Evolutionary conservation across 2,329 filamentous ascomycete genomes (phyloP).

Genomic region (Hirsutella thompsonii): DNA sequence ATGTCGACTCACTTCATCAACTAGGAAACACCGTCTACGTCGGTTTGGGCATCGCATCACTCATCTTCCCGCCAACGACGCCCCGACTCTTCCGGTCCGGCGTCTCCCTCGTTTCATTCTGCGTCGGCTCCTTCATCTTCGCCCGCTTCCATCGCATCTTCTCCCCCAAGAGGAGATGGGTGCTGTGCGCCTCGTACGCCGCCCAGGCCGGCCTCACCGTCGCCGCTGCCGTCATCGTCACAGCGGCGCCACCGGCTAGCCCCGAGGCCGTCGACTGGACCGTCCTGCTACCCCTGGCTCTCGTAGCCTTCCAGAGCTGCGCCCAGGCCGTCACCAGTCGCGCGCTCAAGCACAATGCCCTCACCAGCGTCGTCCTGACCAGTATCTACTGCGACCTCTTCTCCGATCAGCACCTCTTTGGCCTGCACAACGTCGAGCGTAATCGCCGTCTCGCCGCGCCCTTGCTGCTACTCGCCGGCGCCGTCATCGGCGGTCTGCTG

Average conservation of each 20-base stretch:
- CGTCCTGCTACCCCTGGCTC: constrained; percentile 51
- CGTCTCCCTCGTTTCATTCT: constrained; percentile 59
- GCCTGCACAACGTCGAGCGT: constrained; percentile 30
- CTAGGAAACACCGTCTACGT: constrained; percentile 67
- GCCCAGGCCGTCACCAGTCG: constrained; percentile 67
- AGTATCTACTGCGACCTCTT: constrained; percentile 75
- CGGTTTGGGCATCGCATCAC: constrained; percentile 56
- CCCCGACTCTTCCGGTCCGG: constrained; percentile 42
- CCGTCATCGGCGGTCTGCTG: constrained; percentile 36
- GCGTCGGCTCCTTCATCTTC: constrained; percentile 59
- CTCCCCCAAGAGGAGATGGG: constrained; percentile 49
- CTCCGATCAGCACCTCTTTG: constrained; percentile 43
- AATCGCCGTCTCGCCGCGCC: constrained; percentile 38
- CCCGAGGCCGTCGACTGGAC: constrained; percentile 39
- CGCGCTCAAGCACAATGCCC: constrained; percentile 52
- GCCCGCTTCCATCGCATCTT: constrained; percentile 52
- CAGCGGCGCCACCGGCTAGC: constrained; percentile 25
- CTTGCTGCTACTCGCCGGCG: constrained; percentile 33
- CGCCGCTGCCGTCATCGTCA: constrained; percentile 40
- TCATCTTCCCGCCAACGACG: constrained; percentile 18
- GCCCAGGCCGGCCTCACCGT: constrained; percentile 37
- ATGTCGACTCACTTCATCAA: neutral
- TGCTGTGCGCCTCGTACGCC: constrained; percentile 46
- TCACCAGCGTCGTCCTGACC: constrained; percentile 70
- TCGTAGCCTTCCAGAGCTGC: constrained; percentile 65